phyloP scores from a whole-genome alignment of 768 basidiomycete species.

The Boletus patriciae region DNA sequence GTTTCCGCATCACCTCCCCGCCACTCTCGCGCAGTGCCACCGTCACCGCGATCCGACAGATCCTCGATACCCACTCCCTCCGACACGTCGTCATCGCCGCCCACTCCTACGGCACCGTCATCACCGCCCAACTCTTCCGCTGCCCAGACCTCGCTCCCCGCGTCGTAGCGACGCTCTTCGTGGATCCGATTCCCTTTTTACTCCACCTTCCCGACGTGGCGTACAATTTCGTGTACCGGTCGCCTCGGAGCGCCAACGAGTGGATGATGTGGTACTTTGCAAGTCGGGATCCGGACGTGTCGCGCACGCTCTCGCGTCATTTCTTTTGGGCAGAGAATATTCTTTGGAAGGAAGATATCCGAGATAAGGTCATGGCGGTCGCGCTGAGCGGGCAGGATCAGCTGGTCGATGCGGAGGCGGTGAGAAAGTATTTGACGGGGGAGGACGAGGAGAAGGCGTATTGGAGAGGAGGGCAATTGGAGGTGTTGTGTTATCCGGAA shows the following conservation, averaged over 20 bases:
- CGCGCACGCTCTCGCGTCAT: slow-evolving; percentile 54
- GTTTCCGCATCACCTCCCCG: slow-evolving; percentile 57
- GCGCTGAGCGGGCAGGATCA: slow-evolving; percentile 43
- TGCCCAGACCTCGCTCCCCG: slow-evolving; percentile 31
- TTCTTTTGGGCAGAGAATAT: slow-evolving; percentile 69
- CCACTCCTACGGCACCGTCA: slow-evolving; percentile 65
- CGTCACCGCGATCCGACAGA: slow-evolving; percentile 42
- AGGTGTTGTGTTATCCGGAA: slow-evolving; percentile 40
- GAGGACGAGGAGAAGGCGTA: slow-evolving; percentile 17
- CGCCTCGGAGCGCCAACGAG: slow-evolving; percentile 51
- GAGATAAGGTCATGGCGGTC: slow-evolving; percentile 32
- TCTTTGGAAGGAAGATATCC: slow-evolving; percentile 59
- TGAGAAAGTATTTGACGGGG: slow-evolving; percentile 42
- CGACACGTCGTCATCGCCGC: slow-evolving; percentile 45
- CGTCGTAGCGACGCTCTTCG: slow-evolving; percentile 48
- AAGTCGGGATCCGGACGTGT: slow-evolving; percentile 60
- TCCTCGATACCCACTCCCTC: slow-evolving; percentile 46
- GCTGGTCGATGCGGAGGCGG: slow-evolving; percentile 41
- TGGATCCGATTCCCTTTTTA: slow-evolving; percentile 67
- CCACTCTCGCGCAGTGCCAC: slow-evolving; percentile 44
- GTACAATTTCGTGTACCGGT: slow-evolving; percentile 65
- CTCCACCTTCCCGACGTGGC: slow-evolving; percentile 63
- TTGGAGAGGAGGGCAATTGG: slow-evolving; percentile 34
- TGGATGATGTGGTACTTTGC: slow-evolving; percentile 72
- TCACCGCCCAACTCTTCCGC: slow-evolving; percentile 55